These are phyloP conservation scores for Gentiana macrophylla DNA, from an alignment of 257 asterid genomes.

Conservation along the genomic window DNA sequence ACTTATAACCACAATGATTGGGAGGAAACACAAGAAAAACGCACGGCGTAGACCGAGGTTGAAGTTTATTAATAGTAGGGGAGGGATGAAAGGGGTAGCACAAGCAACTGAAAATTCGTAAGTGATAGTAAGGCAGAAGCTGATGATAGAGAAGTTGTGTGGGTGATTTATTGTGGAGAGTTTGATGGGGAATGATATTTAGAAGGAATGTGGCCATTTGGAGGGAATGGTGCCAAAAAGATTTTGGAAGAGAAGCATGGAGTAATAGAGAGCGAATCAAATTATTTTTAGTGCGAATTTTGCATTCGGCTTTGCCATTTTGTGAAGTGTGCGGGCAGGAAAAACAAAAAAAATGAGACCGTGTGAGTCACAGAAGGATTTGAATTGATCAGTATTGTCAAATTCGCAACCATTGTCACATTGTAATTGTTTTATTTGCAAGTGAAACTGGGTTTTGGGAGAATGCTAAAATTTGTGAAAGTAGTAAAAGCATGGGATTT, in stretches of 20 bases:
- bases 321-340: conserved; percentile 3
- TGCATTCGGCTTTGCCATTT: background rate
- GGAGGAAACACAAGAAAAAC: background rate
- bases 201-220: background rate
- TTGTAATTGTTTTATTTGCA: background rate
- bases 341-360: background rate
- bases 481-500: background rate
- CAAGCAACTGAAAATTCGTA: background rate
- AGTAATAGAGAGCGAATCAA: background rate
- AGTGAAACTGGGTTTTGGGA: background rate
- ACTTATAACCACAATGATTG: too few species aligned
- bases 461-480: background rate
- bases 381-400: background rate
- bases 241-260: background rate
- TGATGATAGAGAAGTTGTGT: background rate
- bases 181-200: background rate
- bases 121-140: background rate
- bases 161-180: background rate
- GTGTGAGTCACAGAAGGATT: background rate
- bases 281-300: background rate
- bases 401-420: too few species aligned
- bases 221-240: background rate
- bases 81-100: background rate
- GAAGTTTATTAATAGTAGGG: background rate
- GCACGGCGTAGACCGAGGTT: background rate